Evolutionary conservation across 2,329 filamentous ascomycete genomes (phyloP).

Genomic region (Fusarium sororula): DNA sequence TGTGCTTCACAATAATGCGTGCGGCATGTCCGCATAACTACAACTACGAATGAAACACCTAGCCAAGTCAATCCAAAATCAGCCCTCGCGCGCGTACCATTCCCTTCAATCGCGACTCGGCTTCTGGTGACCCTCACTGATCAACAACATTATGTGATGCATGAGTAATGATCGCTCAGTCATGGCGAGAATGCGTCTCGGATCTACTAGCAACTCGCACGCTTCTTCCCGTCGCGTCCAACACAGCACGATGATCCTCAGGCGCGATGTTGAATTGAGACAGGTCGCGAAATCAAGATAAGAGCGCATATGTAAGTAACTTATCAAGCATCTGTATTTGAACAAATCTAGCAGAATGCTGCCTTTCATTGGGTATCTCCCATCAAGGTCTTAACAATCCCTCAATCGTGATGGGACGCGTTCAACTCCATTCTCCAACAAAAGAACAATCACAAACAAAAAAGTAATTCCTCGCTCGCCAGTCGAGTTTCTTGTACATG

Average conservation of each 20-base stretch:
- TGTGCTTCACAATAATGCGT: neutral
- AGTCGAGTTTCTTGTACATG: constrained; percentile 1
- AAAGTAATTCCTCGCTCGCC: neutral
- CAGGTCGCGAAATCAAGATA: neutral
- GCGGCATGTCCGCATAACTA: neutral
- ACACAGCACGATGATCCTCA: too few species aligned
- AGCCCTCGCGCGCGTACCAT: too few species aligned
- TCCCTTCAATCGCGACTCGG: too few species aligned
- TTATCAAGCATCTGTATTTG: neutral
- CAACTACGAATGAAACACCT: too few species aligned
- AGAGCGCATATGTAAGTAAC: neutral
- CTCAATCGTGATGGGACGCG: neutral
- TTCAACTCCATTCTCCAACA: constrained; percentile 24
- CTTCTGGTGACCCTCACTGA: too few species aligned
- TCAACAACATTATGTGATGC: too few species aligned
- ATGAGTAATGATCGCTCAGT: too few species aligned
- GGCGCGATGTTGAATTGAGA: neutral
- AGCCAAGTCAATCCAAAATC: too few species aligned
- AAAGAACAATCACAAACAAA: neutral
- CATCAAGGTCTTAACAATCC: neutral
- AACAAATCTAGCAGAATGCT: neutral
- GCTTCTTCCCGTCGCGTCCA: too few species aligned
- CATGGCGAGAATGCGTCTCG: too few species aligned
- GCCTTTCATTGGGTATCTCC: neutral
- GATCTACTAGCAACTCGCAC: too few species aligned